Base-by-base conservation (phyloP, 305 asterid species). In the Nicotiana rustica region DNA sequence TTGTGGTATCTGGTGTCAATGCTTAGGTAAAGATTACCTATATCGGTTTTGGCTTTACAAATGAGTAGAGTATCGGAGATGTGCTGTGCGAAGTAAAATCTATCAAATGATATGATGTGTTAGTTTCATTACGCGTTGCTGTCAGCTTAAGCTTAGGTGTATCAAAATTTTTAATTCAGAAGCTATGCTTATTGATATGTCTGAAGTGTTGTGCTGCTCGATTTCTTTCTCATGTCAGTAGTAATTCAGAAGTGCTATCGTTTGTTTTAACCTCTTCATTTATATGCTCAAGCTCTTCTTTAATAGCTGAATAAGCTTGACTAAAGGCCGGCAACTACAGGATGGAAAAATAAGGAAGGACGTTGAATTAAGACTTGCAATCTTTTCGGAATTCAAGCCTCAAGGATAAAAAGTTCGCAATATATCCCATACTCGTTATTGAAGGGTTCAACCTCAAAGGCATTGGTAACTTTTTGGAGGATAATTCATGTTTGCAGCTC, bases 121-220 rank as follows among this genome's bases (percentile, higher is more conserved):
- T 6, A n/a, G 2, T n/a, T 59, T 59, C 19, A 6, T n/a, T 59
- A 59, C 12, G 12, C 8, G 6, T 1, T 59, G 29, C 1, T 59
- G 65, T 17, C 2, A 56, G 61, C 9, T n/a, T n/a, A 7, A 19
- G 67, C 35, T 61, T 9, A 29, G 9, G 10, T 9, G 33, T 7
- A 61, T 61, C 33, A 4, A 29, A 52, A 29, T 29, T 9, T 14
- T 29, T 17, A 75, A 29, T 3, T 25, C 80, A 52, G 19, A 52
- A 29, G 4, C 80, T 25, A 29, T 75, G 65, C 80, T 29, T 52
- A 75, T 15, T 52, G 5, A 52, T 75, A 52, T 35, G 80, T 75
- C 52, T 29, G 65, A 52, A 75, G 47, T 75, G 14, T 52, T 21
- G 25, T 55, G 65, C 31, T 29, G 65, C 29, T 75, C 5, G 15